Conservation (phyloP, 2,329 filamentous ascomycete species). For the Cercospora berteroae region DNA sequence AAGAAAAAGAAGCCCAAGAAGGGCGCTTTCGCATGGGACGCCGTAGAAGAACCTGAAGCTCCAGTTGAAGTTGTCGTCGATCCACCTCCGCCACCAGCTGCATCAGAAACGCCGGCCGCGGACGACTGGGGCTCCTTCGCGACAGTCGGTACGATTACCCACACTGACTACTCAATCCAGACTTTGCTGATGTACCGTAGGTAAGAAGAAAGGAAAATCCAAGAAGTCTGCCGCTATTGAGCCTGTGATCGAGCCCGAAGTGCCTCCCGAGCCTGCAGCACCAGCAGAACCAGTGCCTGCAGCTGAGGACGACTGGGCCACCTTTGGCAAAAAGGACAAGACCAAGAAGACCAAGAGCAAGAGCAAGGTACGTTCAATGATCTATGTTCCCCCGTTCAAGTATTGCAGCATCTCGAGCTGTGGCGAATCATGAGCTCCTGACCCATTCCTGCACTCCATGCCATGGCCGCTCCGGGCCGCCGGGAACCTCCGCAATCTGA, state of each 20-base stretch:
- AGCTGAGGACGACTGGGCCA: constrained; percentile 21
- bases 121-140: constrained; percentile 31
- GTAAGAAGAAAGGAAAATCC: constrained; percentile 34
- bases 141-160: constrained; percentile 42
- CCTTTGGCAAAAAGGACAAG: constrained; percentile 28
- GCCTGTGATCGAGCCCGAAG: constrained; percentile 35
- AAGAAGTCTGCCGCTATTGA: constrained; percentile 38
- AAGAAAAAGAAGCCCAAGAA: constrained; percentile 38
- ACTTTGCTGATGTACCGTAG: not conserved
- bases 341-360: constrained; percentile 38
- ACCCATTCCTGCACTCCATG: constrained; percentile 3
- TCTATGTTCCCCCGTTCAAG: constrained; percentile 3
- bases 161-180: not conserved
- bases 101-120: constrained; percentile 23
- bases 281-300: constrained; percentile 34
- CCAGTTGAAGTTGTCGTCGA: not conserved
- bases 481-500: constrained; percentile 36
- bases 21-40: constrained; percentile 22
- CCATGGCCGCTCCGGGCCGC: constrained; percentile 21
- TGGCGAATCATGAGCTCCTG: constrained; percentile 21
- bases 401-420: constrained; percentile 6
- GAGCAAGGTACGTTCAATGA: constrained; percentile 34
- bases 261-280: constrained; percentile 40
- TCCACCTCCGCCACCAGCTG: constrained; percentile 4
- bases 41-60: constrained; percentile 23